These are phyloP conservation scores for Euphorbia pulcherrima DNA, from an alignment of 345 rosid genomes.

Conservation along the genomic window DNA sequence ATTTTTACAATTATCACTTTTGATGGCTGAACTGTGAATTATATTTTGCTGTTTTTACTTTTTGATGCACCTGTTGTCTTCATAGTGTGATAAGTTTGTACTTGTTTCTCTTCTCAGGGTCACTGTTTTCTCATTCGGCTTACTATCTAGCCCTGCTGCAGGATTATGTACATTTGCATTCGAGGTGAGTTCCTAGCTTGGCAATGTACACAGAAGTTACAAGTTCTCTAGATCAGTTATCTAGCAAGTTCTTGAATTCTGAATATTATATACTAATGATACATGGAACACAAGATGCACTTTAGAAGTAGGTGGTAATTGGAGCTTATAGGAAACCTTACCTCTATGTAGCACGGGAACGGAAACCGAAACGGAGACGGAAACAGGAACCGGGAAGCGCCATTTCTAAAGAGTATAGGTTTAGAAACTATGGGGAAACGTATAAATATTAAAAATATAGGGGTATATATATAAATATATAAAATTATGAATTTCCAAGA, in stretches of 20 bases:
- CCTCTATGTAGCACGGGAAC: too few relatives aligned
- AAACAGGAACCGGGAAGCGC: too few relatives aligned
- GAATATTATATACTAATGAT: not conserved
- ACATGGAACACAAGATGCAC: too few relatives aligned
- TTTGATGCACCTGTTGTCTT: not conserved
- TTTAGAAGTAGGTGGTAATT: too few relatives aligned
- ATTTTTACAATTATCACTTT: not conserved
- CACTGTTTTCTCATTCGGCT: conserved; percentile 71
- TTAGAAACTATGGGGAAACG: too few relatives aligned
- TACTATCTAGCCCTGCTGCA: conserved; percentile 72
- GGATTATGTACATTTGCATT: conserved; percentile 59
- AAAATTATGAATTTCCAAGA: too few relatives aligned
- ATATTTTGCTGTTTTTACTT: not conserved
- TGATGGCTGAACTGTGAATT: not conserved
- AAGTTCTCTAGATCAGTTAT: conserved; percentile 2
- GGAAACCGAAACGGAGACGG: too few relatives aligned
- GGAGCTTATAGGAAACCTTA: too few relatives aligned
- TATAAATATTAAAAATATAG: too few relatives aligned
- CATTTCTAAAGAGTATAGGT: too few relatives aligned
- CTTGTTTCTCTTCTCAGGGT: conserved; percentile 40
- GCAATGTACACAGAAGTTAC: conserved; percentile 6
- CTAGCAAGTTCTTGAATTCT: not conserved
- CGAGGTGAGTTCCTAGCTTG: conserved; percentile 47
- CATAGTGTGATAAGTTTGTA: conserved; percentile 5
- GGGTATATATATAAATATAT: too few relatives aligned